Evolutionary conservation across 345 rosid genomes (phyloP).

Genomic region (Pelargonium nanum): DNA sequence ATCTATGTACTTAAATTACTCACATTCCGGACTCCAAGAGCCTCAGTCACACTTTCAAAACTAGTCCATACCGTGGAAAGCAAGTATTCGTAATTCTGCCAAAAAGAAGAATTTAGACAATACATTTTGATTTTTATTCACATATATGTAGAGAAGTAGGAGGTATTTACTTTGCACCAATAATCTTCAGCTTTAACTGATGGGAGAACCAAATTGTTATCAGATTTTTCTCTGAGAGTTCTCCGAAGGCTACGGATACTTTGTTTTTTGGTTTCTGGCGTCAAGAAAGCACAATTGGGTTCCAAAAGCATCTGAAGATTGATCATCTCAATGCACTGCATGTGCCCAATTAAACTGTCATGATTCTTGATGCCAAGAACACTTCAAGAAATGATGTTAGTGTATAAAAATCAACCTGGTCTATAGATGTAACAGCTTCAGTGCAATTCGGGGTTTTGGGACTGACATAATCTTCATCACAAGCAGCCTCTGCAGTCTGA

Average conservation of each 20-base stretch:
- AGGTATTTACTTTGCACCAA: neutral
- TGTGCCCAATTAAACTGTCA: no score
- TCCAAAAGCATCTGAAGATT: neutral
- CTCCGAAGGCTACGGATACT: neutral
- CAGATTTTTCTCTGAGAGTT: neutral
- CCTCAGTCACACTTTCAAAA: conserved; percentile 12
- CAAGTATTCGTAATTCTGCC: conserved; percentile 6
- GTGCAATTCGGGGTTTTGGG: conserved; percentile 4
- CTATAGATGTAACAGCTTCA: neutral
- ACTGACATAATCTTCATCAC: conserved; percentile 4
- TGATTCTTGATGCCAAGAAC: no score
- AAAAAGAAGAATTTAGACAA: neutral
- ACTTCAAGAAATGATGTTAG: no score
- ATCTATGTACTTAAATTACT: neutral
- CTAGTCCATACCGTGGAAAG: conserved; percentile 9
- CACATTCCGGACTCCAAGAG: conserved; percentile 20
- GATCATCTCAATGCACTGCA: neutral
- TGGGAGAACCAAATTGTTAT: neutral
- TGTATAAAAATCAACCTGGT: neutral
- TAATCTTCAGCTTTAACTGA: neutral
- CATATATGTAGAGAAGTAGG: no score
- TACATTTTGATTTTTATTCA: no score
- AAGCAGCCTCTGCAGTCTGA: conserved; percentile 2
- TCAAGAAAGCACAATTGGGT: neutral
- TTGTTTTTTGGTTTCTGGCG: neutral